Evolutionary conservation across 1,139 yeast species (phyloP), one percentile per base, ranked within the genome.

Genomic region (Lodderomyces jiufengensis): DNA sequence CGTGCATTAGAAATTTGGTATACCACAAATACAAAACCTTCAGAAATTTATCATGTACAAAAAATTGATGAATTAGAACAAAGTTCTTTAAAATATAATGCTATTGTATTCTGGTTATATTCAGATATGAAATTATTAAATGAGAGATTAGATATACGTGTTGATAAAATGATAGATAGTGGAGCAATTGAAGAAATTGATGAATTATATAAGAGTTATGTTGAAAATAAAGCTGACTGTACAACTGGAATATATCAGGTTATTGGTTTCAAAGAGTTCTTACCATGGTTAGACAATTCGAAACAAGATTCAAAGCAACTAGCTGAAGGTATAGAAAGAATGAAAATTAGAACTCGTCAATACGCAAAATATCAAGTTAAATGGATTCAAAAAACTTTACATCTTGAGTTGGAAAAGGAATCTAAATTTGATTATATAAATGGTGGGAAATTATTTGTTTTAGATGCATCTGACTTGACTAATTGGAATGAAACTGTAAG

Each of bases 181-280:
- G 90, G 90, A 0, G 96, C 87, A 0, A 48, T 83, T 31, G 67
- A 68, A 0, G 98, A 92, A 55, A 74, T 92, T 9, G 52, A 70
- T 7, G 74, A 77, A 35, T 54, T 92, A 54, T 79, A 72, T 50
- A 51, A 58, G 0, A 65, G 59, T 27, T 82, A 71, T 43, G 39
- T 49, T 20, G 28, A 39, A 5, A 1, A 21, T 9, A 21, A 27
- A 5, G n/a, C 78, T 2, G 79, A 76, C 37, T 61, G 78, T 38
- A 82, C 85, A 35, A 65, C 76, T 37, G 97, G 98, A 1, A 74
- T 92, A 0, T 90, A 88, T 87, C 98, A 92, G 59, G 96, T 87
- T 2, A 88, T 92, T 50, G 99, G 99, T 2, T 92, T 87, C 57
- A 86, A 87, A 52, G 97, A 92, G 55, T 90, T 92, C 53, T 56